Conservation (phyloP, 1,139 yeast species). For the Magnusiomyces fungicola region DNA sequence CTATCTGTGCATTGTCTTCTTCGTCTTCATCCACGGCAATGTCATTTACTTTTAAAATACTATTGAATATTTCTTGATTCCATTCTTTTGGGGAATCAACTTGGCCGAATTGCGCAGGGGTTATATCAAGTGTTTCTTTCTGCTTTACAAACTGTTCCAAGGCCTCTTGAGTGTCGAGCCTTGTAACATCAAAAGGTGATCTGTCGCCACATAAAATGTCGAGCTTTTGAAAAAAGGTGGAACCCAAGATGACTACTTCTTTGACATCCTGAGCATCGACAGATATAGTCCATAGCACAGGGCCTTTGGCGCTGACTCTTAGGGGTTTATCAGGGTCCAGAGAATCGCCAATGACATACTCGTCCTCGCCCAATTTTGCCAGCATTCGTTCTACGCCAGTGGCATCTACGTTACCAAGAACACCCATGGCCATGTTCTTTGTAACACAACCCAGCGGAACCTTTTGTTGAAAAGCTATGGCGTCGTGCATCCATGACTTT, state of each 20-base stretch:
- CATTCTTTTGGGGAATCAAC: background rate
- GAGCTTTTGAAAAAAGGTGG: background rate
- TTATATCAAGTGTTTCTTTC: background rate
- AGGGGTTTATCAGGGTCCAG: no score
- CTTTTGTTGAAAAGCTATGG: background rate
- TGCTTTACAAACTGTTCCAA: background rate
- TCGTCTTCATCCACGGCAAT: background rate
- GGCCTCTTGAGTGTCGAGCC: background rate
- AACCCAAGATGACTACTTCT: background rate
- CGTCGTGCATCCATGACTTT: background rate
- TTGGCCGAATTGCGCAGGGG: background rate
- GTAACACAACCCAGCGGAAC: background rate
- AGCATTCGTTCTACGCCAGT: background rate
- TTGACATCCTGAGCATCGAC: slow-evolving; percentile 4
- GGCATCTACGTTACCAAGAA: background rate
- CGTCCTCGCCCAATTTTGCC: background rate
- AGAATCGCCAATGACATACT: no score
- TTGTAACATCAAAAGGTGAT: background rate
- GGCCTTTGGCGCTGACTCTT: background rate
- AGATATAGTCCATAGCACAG: background rate
- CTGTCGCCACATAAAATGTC: background rate
- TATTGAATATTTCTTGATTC: background rate
- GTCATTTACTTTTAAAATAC: background rate
- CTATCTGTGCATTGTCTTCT: background rate
- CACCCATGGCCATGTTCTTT: slow-evolving; percentile 2